Percentiles rank a stretch among this genome's conserved stretches.
These are phyloP conservation scores for Fomitiporia mediterranea DNA, from an alignment of 1,284 basidiomycete genomes.

Conservation along the genomic window DNA sequence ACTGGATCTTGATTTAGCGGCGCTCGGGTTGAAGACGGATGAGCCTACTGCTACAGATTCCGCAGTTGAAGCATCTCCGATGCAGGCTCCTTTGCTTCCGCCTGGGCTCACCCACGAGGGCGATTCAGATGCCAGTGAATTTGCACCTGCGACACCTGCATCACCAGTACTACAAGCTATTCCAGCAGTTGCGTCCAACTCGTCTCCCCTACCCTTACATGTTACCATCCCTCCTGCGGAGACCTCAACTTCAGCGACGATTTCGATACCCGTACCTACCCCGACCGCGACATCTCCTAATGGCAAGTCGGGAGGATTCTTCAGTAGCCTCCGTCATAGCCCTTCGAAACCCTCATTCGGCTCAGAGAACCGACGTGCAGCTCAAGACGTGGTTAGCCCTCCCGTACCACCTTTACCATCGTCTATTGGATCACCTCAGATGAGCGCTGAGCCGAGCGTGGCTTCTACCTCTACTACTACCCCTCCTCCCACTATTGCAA, in stretches of 20 bases:
- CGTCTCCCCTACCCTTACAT: constrained; percentile 25
- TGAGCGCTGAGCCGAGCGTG: constrained; percentile 15
- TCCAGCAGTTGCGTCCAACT: constrained; percentile 23
- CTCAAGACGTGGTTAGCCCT: constrained; percentile 20
- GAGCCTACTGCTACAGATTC: constrained; percentile 6
- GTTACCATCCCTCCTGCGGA: constrained; percentile 22
- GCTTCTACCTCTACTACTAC: constrained; percentile 15
- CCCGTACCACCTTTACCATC: constrained; percentile 26
- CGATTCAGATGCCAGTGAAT: constrained; percentile 24
- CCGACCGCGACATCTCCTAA: constrained; percentile 13
- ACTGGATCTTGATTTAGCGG: constrained; percentile 70
- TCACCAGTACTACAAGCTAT: constrained; percentile 26
- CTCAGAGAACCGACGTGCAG: constrained; percentile 19
- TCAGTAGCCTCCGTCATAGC: constrained; percentile 28
- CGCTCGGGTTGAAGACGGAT: constrained; percentile 53
- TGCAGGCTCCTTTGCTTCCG: constrained; percentile 36
- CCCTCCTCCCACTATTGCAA: constrained; percentile 14
- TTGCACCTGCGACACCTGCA: constrained; percentile 31
- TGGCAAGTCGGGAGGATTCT: constrained; percentile 23
- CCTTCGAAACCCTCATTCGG: constrained; percentile 26
- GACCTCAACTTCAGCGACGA: not conserved
- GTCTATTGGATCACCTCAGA: constrained; percentile 9
- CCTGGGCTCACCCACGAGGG: constrained; percentile 47
- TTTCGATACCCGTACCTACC: constrained; percentile 6
- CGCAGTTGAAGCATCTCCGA: constrained; percentile 15